phyloP scores from a whole-genome alignment of 805 yeast species.

The Candida vartiovaarae region DNA sequence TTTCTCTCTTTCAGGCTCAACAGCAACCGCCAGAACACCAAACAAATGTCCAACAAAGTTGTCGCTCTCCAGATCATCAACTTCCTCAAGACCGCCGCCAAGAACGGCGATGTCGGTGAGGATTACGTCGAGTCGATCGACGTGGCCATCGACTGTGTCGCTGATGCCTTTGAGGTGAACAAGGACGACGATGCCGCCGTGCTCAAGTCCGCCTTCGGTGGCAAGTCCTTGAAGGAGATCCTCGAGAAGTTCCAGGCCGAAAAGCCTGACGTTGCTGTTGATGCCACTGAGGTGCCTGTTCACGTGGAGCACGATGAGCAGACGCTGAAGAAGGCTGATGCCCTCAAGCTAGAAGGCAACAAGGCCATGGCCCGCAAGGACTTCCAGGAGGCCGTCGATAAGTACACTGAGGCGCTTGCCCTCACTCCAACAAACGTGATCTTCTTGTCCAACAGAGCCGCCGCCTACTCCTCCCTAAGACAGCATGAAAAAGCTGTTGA shows the following conservation, averaged over 20 bases:
- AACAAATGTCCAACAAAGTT: slow-evolving; percentile 40
- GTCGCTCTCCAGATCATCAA: slow-evolving; percentile 68
- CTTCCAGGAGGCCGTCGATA: slow-evolving; percentile 61
- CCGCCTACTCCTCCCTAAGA: slow-evolving; percentile 79
- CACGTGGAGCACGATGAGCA: slow-evolving; percentile 44
- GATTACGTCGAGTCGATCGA: slow-evolving; percentile 87
- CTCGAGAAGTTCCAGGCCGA: slow-evolving; percentile 22
- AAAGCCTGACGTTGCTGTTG: slow-evolving; percentile 13
- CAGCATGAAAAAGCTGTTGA: slow-evolving; percentile 70
- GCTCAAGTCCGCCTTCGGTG: slow-evolving; percentile 34
- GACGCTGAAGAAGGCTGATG: slow-evolving; percentile 69
- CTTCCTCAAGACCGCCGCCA: slow-evolving; percentile 54
- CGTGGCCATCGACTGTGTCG: slow-evolving; percentile 88
- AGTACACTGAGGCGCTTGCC: slow-evolving; percentile 76
- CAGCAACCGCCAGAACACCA: background rate
- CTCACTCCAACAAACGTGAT: slow-evolving; percentile 70
- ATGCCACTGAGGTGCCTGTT: slow-evolving; percentile 25
- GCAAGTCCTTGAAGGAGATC: slow-evolving; percentile 41
- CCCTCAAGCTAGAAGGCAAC: slow-evolving; percentile 81
- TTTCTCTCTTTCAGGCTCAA: background rate
- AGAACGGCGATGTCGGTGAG: slow-evolving; percentile 57
- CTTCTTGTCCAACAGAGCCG: slow-evolving; percentile 91
- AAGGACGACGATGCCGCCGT: slow-evolving; percentile 36
- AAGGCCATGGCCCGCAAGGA: slow-evolving; percentile 75
- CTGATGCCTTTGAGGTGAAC: slow-evolving; percentile 74